Conservation (phyloP, 1,284 basidiomycete species). For the Heterobasidion parviporum region DNA sequence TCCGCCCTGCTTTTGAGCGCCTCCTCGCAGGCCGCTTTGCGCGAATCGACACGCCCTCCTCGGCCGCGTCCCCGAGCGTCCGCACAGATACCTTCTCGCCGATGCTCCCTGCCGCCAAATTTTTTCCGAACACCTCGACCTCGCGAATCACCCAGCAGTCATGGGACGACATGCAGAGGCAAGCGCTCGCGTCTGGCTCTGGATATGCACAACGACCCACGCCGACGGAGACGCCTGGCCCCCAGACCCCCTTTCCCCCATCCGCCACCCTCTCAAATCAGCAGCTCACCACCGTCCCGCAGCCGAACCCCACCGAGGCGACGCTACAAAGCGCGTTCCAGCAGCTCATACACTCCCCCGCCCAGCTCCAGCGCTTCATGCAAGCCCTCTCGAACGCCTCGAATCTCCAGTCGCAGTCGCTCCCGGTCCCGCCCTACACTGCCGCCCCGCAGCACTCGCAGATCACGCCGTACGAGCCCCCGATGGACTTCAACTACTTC, state of each 20-base stretch:
- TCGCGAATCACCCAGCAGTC: not conserved
- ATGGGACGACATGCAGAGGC: not conserved
- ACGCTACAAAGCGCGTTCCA: constrained; percentile 56
- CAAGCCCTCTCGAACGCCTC: constrained; percentile 36
- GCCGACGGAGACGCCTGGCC: not conserved
- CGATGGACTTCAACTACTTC: constrained; percentile 5
- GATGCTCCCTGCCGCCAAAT: not conserved
- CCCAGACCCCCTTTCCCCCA: not conserved
- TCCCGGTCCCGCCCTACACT: constrained; percentile 4
- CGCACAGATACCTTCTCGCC: not conserved
- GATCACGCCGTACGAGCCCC: constrained; percentile 22
- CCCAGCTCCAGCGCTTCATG: constrained; percentile 65
- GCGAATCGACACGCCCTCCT: constrained; percentile 8
- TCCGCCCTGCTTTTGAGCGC: not conserved
- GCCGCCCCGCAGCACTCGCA: constrained; percentile 1
- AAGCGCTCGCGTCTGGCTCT: not conserved
- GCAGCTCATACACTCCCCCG: constrained; percentile 51
- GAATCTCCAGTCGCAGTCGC: not conserved
- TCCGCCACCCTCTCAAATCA: not conserved
- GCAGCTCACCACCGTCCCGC: not conserved
- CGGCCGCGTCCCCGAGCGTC: constrained; percentile 3
- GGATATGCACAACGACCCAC: not conserved
- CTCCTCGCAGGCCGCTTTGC: constrained; percentile 5
- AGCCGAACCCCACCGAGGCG: constrained; percentile 26
- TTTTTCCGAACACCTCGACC: not conserved